Evolutionary conservation across 176 grass and related monocot species (phyloP).

Genomic region (Secale cereale): DNA sequence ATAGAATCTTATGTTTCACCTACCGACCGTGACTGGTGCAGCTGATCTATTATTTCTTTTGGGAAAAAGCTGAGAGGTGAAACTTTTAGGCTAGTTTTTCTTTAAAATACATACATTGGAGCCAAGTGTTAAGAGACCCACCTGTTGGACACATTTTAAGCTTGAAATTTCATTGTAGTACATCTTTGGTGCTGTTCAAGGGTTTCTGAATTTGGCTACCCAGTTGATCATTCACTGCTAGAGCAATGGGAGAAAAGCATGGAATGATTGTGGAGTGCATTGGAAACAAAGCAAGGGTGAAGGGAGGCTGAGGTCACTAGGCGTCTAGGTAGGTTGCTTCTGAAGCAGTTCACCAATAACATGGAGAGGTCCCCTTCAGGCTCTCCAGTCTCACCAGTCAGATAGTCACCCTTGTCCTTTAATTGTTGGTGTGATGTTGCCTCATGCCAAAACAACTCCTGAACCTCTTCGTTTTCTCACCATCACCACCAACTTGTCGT

Average conservation of each 20-base stretch:
- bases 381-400: slow-evolving; percentile 30
- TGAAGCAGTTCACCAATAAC: slow-evolving; percentile 37
- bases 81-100: neutral
- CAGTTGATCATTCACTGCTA: neutral
- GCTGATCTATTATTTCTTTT: neutral
- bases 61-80: neutral
- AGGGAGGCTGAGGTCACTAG: slow-evolving; percentile 22
- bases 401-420: slow-evolving; percentile 11
- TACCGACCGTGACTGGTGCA: neutral
- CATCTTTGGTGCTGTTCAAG: neutral
- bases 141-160: no score
- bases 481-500: neutral
- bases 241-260: slow-evolving; percentile 19
- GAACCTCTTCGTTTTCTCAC: slow-evolving; percentile 3
- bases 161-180: neutral
- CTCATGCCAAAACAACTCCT: slow-evolving; percentile 29
- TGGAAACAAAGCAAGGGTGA: slow-evolving; percentile 66
- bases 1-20: slow-evolving; percentile 1
- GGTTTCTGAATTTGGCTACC: neutral
- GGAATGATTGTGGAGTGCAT: slow-evolving; percentile 94
- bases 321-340: slow-evolving; percentile 45
- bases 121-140: neutral
- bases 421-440: slow-evolving; percentile 5
- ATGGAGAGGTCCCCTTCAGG: slow-evolving; percentile 37
- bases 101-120: neutral